Evolutionary conservation across 2,329 filamentous ascomycete genomes (phyloP), one percentile per base, ranked within the genome.

Genomic region (Colletotrichum tanaceti): DNA sequence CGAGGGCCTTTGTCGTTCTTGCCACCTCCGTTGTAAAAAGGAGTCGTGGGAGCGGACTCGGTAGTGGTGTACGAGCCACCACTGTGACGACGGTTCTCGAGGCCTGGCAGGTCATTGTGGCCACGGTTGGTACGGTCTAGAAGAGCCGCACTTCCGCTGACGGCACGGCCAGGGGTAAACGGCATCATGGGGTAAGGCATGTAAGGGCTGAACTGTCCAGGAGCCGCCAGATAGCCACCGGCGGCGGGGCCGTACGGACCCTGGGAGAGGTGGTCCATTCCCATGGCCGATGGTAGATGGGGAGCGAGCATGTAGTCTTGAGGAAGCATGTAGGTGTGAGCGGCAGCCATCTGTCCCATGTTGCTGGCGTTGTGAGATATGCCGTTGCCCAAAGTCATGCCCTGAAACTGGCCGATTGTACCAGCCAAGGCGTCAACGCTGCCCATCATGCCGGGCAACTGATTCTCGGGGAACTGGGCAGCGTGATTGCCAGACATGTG

Each of bases 1-100:
- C 87, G 85, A 62, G 87, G 83, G 49, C 85, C 87, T 73, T 85
- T 85, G 67, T 91, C 88, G 44, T 88, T 85, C 64, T 88, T 86
- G 43, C 84, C 82, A 71, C 85, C 79, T 58, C 84, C 83, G 63
- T 85, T 86, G 72, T 90, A 90, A 74, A 88, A 89, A 0, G 90
- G 90, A 38, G 88, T 92, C 5, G 89, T 86, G 3, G 89, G 86
- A 32, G 87, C 86, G 9, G 89, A 91, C 77, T 90, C 89, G 4
- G 85, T 91, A 35, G 89, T 91, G 1, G 89, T 91, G 77, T 91
- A 90, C 2, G 89, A 91, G 18, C 87, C 88, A 28, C 66, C 66
- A 24, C 66, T 69, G 38, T 69, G 66, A 60, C 89, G 87, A 28
- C 89, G 88, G 68, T 90, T 90, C 73, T 91, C 88, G 38, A 91